These are phyloP conservation scores for Fusarium palustre DNA, from an alignment of 2,329 filamentous ascomycete genomes.

Conservation along the genomic window DNA sequence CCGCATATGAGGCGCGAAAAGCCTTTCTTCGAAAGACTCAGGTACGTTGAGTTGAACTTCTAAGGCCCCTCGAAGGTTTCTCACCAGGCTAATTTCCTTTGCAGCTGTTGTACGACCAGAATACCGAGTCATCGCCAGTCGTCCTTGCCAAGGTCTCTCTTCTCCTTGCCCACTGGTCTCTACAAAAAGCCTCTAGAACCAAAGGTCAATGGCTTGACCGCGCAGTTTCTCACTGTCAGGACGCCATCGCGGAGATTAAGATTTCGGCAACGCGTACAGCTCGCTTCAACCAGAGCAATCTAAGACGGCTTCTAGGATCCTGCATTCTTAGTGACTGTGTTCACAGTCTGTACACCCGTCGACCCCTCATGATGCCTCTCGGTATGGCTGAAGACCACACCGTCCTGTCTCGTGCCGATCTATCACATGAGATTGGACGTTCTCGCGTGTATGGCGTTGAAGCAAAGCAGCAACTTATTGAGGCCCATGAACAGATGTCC, in stretches of 20 bases:
- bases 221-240: background rate
- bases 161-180: background rate
- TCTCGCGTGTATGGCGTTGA: background rate
- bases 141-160: background rate
- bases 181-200: background rate
- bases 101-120: background rate
- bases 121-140: background rate
- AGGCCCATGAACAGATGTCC: background rate
- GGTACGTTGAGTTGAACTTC: no score
- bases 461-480: background rate
- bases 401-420: background rate
- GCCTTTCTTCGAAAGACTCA: background rate
- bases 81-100: no score
- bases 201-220: background rate
- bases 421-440: background rate
- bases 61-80: no score
- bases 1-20: background rate
- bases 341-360: background rate
- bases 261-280: background rate
- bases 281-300: background rate
- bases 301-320: background rate
- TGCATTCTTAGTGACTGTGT: background rate
- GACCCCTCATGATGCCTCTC: background rate
- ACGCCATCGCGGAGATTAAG: background rate
- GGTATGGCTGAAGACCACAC: background rate